Percentiles rank a stretch among this genome's conserved stretches.
phyloP scores from a whole-genome alignment of 2,329 filamentous ascomycete species.

The Cytospora paraplurivora region DNA sequence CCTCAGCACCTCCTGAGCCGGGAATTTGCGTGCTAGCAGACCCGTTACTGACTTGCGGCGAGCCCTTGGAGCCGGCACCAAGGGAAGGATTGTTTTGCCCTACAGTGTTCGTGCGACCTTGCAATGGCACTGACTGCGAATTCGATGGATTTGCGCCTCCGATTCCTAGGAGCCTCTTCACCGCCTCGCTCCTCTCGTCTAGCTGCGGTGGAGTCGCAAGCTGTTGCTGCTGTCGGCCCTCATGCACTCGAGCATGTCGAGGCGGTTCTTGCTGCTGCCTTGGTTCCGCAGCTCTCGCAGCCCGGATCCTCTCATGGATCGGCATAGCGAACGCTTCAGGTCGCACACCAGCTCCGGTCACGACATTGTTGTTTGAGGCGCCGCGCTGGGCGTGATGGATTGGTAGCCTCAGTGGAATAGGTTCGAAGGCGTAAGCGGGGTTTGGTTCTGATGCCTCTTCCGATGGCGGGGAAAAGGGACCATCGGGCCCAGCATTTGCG shows the following conservation, averaged over 20 bases:
- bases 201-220: conserved; percentile 18
- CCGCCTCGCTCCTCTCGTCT: conserved; percentile 23
- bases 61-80: conserved; percentile 3
- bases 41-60: conserved; percentile 19
- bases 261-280: conserved; percentile 8
- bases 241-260: conserved; percentile 6
- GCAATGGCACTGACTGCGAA: background rate
- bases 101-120: background rate
- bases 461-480: conserved; percentile 56
- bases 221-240: conserved; percentile 1
- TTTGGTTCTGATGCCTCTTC: conserved; percentile 37
- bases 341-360: conserved; percentile 7
- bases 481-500: conserved; percentile 41
- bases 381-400: conserved; percentile 34
- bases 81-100: background rate
- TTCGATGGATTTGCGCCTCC: conserved; percentile 1
- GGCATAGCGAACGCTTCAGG: conserved; percentile 15
- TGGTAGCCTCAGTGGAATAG: conserved; percentile 29
- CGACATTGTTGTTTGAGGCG: conserved; percentile 28
- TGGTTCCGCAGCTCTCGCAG: conserved; percentile 3
- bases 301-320: conserved; percentile 14
- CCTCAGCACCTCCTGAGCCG: conserved; percentile 15
- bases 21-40: background rate
- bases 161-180: conserved; percentile 25
- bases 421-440: conserved; percentile 23